These are phyloP conservation scores for Bisporella sp. DNA, from an alignment of 2,329 filamentous ascomycete genomes.

Conservation along the genomic window DNA sequence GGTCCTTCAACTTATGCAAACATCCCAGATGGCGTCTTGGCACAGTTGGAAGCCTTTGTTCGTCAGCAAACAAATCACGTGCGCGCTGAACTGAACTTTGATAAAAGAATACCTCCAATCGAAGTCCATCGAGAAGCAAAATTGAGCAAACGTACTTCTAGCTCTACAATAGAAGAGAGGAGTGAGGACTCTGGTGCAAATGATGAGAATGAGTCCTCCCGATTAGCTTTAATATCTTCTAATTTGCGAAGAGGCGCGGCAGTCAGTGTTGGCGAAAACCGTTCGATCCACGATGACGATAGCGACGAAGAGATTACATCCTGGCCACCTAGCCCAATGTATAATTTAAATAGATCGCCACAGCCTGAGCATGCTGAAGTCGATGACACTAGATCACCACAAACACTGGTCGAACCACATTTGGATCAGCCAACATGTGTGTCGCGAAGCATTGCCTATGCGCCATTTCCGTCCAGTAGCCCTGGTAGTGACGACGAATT, in stretches of 20 bases:
- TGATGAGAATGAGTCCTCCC: too few relatives aligned
- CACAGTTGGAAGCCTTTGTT: constrained; percentile 12
- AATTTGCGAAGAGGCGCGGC: neutral
- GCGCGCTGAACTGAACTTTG: too few relatives aligned
- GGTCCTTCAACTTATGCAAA: constrained; percentile 11
- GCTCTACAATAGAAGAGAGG: too few relatives aligned
- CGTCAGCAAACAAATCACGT: neutral
- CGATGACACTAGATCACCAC: neutral
- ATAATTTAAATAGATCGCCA: too few relatives aligned
- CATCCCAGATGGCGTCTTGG: constrained; percentile 27
- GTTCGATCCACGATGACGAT: neutral
- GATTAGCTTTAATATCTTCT: too few relatives aligned
- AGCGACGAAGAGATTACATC: neutral
- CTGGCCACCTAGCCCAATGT: neutral
- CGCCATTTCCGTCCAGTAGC: constrained; percentile 2
- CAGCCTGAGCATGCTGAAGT: neutral
- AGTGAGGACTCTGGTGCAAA: too few relatives aligned
- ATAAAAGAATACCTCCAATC: too few relatives aligned
- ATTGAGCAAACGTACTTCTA: too few relatives aligned
- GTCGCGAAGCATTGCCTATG: neutral
- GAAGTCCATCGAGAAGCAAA: too few relatives aligned
- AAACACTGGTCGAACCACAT: too few relatives aligned
- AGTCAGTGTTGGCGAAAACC: neutral
- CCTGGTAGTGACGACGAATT: constrained; percentile 18
- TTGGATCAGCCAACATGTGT: too few relatives aligned